phyloP scores from a whole-genome alignment of 148 eudicot genomes.

The Amaranthus cruentus region DNA sequence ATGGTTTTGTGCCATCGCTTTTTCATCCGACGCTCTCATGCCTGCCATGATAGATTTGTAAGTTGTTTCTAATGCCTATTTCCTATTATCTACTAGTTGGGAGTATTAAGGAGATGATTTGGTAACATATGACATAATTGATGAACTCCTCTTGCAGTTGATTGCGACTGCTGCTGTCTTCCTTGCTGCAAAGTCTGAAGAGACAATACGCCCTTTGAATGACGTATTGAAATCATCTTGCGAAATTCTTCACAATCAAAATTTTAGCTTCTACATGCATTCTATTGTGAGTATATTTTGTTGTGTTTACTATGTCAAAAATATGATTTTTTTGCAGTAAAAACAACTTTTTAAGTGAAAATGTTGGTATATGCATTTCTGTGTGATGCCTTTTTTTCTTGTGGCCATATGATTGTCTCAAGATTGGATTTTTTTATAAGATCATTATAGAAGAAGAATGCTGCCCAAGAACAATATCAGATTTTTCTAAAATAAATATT shows the following conservation, averaged over 20 bases:
- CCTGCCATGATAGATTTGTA: constrained; percentile 94
- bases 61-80: constrained; percentile 31
- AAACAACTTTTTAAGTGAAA: not conserved
- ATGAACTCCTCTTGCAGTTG: constrained; percentile 45
- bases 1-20: constrained; percentile 98
- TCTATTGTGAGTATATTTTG: constrained; percentile 62
- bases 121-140: no score
- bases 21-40: constrained; percentile 87
- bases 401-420: not conserved
- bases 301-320: not conserved
- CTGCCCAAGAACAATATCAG: no score
- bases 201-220: constrained; percentile 77
- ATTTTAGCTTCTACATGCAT: constrained; percentile 49
- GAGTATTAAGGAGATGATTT: no score
- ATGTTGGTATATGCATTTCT: not conserved
- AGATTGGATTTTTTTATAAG: not conserved
- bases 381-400: not conserved
- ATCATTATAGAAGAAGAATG: not conserved
- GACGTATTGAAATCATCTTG: constrained; percentile 71
- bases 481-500: not conserved
- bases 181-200: constrained; percentile 91
- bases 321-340: not conserved
- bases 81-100: not conserved
- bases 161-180: constrained; percentile 91
- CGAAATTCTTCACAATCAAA: constrained; percentile 78